Conservation (phyloP, 1,284 basidiomycete species). For the Malassezia pachydermatis region DNA sequence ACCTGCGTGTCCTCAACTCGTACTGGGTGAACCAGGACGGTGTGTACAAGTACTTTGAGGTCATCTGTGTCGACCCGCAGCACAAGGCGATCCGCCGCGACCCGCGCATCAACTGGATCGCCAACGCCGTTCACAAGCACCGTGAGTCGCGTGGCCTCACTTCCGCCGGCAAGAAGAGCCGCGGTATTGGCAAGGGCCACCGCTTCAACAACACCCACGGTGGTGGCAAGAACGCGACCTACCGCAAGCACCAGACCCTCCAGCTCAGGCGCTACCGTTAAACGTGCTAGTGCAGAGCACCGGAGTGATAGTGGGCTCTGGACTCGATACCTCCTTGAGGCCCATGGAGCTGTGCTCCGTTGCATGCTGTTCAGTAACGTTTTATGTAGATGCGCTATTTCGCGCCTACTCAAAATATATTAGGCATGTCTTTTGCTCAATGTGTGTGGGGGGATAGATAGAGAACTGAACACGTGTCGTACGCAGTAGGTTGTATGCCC, state of each 20-base stretch:
- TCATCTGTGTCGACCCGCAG: conserved; percentile 89
- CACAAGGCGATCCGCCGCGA: conserved; percentile 89
- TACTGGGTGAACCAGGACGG: conserved; percentile 99
- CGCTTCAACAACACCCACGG: conserved; percentile 76
- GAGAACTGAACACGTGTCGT: too few relatives aligned
- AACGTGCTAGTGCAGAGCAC: conserved; percentile 40
- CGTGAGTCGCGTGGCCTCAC: conserved; percentile 96
- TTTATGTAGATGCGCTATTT: conserved; percentile 10
- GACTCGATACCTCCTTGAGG: background rate
- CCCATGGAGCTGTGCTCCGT: background rate
- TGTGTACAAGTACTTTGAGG: conserved; percentile 98
- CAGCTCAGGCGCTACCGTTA: conserved; percentile 94
- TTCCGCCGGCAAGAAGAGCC: conserved; percentile 73
- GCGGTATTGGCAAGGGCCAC: conserved; percentile 70
- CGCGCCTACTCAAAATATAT: conserved; percentile 6
- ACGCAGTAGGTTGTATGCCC: too few relatives aligned
- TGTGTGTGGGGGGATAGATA: too few relatives aligned
- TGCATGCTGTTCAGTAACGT: conserved; percentile 7
- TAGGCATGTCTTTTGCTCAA: conserved; percentile 7
- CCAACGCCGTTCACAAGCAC: conserved; percentile 95
- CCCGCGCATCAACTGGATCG: conserved; percentile 96
- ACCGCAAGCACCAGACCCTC: conserved; percentile 79
- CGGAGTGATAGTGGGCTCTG: conserved; percentile 2
- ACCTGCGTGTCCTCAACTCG: conserved; percentile 80
- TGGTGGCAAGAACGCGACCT: conserved; percentile 67